Base-by-base conservation (phyloP, 495 filamentous ascomycete species). In the Aspergillus taichungensis region DNA sequence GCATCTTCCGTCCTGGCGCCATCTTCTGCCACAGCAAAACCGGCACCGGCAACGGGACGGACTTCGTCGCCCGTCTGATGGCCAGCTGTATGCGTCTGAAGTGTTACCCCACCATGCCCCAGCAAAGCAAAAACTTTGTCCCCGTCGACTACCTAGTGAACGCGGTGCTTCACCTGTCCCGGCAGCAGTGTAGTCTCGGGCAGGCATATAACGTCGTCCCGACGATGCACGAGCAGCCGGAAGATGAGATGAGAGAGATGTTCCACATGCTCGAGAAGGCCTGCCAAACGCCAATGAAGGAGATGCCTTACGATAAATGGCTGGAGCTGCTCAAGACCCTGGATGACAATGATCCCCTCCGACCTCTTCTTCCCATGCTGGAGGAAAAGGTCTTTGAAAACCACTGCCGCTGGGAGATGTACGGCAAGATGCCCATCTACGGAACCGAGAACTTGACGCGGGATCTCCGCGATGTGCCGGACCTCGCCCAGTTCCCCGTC, bases 391-490 rank as follows among this genome's bases (percentile, higher is more conserved):
- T 52, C 1, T 13, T 8, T 1, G 44, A 37, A 8, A 37, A 30
- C n/a, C 13, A 8, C 34, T 43, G 13, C 8, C 39, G 44, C 9
- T 52, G 49, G 49, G 49, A 47, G 33, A 13, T 43, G 3, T 37
- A 40, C 7, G 34, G 40, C 33, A 11, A 13, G 10, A 52, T 52
- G 49, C 13, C 49, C 8, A 35, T 29, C 13, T 51, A 43, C 40
- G 49, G 30, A 27, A 30, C 30, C 8, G 30, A 24, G 2, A 51
- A 46, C 34, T 11, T 41, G 27, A 10, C 13, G 6, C 43, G 33
- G n/a, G 48, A n/a, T n/a, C 18, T 37, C n/a, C n/a, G n/a, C n/a
- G 35, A 37, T 14, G 12, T 8, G 12, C 35, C 35, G 8, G 35
- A 6, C 18, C 18, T 24, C 2, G 18, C 18, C 1, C 18, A 24